A percentile compares a stretch with the other conserved stretches of the same genome.
phyloP scores from a whole-genome alignment of 768 basidiomycete species.

The Udeniomyces megalosporus region DNA sequence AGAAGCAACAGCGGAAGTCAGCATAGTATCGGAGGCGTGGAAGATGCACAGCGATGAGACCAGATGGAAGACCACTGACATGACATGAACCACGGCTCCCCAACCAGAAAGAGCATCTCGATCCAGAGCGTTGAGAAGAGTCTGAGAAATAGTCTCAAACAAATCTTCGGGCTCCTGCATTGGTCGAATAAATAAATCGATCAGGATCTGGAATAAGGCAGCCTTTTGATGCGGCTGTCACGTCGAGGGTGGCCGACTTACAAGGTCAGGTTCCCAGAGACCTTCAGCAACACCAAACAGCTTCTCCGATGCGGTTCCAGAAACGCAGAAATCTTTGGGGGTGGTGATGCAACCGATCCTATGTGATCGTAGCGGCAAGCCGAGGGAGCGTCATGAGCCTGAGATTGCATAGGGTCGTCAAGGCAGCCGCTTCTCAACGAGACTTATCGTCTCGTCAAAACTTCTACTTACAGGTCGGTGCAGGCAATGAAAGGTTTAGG shows the following conservation, averaged over 20 bases:
- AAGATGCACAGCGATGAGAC: neutral
- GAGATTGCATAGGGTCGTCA: too few species aligned
- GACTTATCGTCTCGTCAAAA: too few species aligned
- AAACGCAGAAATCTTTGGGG: constrained; percentile 72
- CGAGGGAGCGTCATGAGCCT: too few species aligned
- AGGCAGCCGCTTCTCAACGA: neutral
- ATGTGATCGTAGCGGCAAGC: neutral
- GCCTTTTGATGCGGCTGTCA: too few species aligned
- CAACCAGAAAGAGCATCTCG: constrained; percentile 93
- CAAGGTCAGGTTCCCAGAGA: constrained; percentile 90
- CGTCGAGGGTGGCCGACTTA: constrained; percentile 18
- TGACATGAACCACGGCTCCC: constrained; percentile 88
- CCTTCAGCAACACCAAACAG: constrained; percentile 95
- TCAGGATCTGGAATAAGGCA: too few species aligned
- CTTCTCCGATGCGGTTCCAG: constrained; percentile 81
- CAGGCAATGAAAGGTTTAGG: constrained; percentile 86
- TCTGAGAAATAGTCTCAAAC: constrained; percentile 96
- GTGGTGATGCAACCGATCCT: constrained; percentile 33
- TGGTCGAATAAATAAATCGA: too few species aligned
- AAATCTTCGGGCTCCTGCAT: constrained; percentile 70
- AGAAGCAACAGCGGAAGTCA: neutral
- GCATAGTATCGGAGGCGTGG: neutral
- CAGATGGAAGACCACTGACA: constrained; percentile 37
- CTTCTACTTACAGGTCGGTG: constrained; percentile 39
- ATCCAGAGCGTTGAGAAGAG: constrained; percentile 83